Conservation (phyloP, 495 filamentous ascomycete species). For the Endocarpon pusillum region DNA sequence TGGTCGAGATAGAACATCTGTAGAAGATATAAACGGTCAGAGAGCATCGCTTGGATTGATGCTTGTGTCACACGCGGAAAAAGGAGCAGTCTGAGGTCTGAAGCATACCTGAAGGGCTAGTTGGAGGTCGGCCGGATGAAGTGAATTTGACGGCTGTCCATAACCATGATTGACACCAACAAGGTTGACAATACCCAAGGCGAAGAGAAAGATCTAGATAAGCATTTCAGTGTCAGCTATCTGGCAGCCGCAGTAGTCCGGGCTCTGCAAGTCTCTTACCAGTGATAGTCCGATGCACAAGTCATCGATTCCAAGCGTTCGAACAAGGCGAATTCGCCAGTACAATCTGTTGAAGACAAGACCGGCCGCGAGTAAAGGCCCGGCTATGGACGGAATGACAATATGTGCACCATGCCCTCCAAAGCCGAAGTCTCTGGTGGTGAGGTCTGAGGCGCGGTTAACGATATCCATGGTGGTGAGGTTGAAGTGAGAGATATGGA, state of each 20-base stretch:
- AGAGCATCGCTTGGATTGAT: too few species aligned
- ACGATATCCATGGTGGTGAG: conserved; percentile 3
- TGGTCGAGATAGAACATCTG: conserved; percentile 1
- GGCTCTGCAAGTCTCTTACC: conserved; percentile 5
- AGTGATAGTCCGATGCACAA: conserved; percentile 6
- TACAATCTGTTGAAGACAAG: conserved; percentile 5
- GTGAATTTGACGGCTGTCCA: background rate
- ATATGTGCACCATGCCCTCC: conserved; percentile 9
- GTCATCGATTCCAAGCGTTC: conserved; percentile 7
- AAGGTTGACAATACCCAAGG: conserved; percentile 7
- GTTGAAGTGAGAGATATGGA: background rate
- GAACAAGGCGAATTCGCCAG: conserved; percentile 4
- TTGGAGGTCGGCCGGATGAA: background rate
- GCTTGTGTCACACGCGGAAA: too few species aligned
- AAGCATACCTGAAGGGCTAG: too few species aligned
- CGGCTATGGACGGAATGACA: conserved; percentile 6
- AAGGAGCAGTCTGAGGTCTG: too few species aligned
- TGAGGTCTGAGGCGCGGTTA: too few species aligned
- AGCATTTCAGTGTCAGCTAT: background rate
- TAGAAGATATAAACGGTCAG: too few species aligned
- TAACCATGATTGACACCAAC: background rate
- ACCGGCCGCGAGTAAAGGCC: conserved; percentile 2
- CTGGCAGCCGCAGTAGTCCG: too few species aligned
- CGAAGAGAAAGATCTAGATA: conserved; percentile 4
- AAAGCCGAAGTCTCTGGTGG: conserved; percentile 3